Conservation (phyloP, 352 stramenopile species). For the Pythium periplocum region DNA sequence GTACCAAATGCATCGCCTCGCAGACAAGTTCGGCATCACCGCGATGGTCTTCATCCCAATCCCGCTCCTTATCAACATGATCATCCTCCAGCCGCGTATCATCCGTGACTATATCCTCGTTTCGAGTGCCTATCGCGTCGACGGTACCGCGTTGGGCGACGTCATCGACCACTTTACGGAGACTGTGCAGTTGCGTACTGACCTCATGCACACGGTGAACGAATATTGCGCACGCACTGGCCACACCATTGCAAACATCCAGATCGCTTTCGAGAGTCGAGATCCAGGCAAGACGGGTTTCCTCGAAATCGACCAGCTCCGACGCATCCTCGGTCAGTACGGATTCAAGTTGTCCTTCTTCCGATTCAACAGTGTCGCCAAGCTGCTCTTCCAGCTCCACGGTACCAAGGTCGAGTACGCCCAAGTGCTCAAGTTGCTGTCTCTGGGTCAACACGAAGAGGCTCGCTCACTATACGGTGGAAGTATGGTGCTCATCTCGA, state of each 20-base stretch:
- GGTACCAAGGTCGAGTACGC: too few species aligned
- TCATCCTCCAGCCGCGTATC: slow-evolving; percentile 14
- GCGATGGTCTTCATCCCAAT: slow-evolving; percentile 2
- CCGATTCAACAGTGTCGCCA: too few species aligned
- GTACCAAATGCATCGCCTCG: slow-evolving; percentile 16
- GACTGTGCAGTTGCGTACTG: slow-evolving; percentile 11
- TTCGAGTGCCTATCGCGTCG: slow-evolving; percentile 15
- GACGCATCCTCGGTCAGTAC: too few species aligned
- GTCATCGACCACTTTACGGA: slow-evolving; percentile 18
- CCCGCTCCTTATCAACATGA: slow-evolving; percentile 15
- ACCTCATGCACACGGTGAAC: slow-evolving; percentile 15
- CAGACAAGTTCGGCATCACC: slow-evolving; percentile 1
- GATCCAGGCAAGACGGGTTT: too few species aligned
- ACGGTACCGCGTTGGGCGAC: slow-evolving; percentile 12
- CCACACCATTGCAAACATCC: too few species aligned
- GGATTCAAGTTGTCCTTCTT: too few species aligned
- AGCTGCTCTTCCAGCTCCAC: too few species aligned
- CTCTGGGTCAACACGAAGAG: neutral
- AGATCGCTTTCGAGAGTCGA: too few species aligned
- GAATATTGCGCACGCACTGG: neutral
- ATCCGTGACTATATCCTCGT: slow-evolving; percentile 14
- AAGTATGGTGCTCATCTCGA: too few species aligned
- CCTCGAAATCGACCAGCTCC: too few species aligned
- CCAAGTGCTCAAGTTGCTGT: too few species aligned
- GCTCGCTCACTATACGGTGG: too few species aligned